These are phyloP conservation scores for Xylaria sp. DNA, from an alignment of 2,329 filamentous ascomycete species.

Conservation along the genomic window DNA sequence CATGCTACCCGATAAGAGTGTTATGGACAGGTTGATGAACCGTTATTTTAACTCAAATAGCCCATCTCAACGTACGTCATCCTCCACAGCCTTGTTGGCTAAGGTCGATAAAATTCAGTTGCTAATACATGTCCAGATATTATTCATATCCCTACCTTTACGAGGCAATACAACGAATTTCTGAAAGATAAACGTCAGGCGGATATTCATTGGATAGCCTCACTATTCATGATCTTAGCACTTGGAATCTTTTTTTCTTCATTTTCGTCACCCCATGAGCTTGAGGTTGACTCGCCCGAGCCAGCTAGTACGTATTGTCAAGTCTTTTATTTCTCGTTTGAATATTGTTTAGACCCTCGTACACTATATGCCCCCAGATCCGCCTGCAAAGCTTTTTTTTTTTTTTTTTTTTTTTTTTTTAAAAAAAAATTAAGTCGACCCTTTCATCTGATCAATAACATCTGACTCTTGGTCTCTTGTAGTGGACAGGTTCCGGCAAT, in stretches of 20 bases:
- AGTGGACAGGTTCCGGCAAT: slow-evolving; percentile 58
- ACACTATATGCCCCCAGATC: neutral
- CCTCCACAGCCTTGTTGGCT: neutral
- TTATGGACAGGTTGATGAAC: slow-evolving; percentile 62
- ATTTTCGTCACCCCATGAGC: slow-evolving; percentile 56
- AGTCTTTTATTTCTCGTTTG: neutral
- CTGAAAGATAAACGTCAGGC: slow-evolving; percentile 55
- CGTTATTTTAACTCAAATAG: slow-evolving; percentile 64
- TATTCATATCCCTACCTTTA: slow-evolving; percentile 63
- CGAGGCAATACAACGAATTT: slow-evolving; percentile 61
- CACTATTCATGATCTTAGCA: slow-evolving; percentile 60
- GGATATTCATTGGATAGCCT: slow-evolving; percentile 60
- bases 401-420: too few relatives aligned
- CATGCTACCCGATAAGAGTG: slow-evolving; percentile 57
- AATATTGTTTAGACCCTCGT: neutral
- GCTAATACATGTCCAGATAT: slow-evolving; percentile 53
- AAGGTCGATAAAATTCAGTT: slow-evolving; percentile 5
- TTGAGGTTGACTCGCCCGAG: slow-evolving; percentile 53
- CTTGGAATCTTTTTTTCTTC: slow-evolving; percentile 58
- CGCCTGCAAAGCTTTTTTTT: neutral
- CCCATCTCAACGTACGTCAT: slow-evolving; percentile 59
- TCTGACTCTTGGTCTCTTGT: slow-evolving; percentile 14
- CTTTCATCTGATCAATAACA: neutral
- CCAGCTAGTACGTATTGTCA: slow-evolving; percentile 44
- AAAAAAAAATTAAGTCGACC: neutral